A percentile compares a stretch with the other conserved stretches of the same genome.
Evolutionary conservation across 768 basidiomycete genomes (phyloP).

Genomic region (Tulasnella sp.): DNA sequence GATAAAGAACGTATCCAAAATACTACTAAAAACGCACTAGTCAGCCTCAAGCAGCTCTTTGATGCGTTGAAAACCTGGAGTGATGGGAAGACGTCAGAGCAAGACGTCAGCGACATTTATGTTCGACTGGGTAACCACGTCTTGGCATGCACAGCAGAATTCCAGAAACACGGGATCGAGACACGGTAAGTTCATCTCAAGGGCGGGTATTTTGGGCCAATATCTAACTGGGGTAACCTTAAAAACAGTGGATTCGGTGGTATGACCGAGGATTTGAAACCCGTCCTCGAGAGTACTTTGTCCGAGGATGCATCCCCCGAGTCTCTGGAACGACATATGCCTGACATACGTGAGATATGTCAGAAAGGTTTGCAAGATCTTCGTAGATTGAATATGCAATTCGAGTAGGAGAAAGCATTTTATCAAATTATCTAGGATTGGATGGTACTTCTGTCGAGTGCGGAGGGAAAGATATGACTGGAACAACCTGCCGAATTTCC

Average conservation of each 20-base stretch:
- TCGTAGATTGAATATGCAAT: too few relatives aligned
- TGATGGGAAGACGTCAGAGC: constrained; percentile 61
- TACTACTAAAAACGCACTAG: constrained; percentile 86
- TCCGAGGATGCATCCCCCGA: neutral
- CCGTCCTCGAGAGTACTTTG: neutral
- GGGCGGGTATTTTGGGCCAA: too few relatives aligned
- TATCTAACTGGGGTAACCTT: neutral
- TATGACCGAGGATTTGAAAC: neutral
- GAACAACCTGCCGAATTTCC: too few relatives aligned
- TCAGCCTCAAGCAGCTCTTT: constrained; percentile 91
- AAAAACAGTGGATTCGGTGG: neutral
- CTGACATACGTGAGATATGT: neutral
- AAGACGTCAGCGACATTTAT: constrained; percentile 91
- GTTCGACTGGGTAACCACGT: constrained; percentile 96
- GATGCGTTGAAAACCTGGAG: constrained; percentile 87
- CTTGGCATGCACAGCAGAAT: constrained; percentile 86
- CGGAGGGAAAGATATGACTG: too few relatives aligned
- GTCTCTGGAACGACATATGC: neutral
- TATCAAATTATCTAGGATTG: too few relatives aligned
- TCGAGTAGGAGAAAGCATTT: too few relatives aligned
- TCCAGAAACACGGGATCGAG: constrained; percentile 75
- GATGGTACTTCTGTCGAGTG: too few relatives aligned
- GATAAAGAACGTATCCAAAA: constrained; percentile 83
- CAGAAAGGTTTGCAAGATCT: too few relatives aligned
- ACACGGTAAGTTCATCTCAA: constrained; percentile 63